Evolutionary conservation across 495 filamentous ascomycete genomes (phyloP).

Genomic region (Tetracladium setigerum): DNA sequence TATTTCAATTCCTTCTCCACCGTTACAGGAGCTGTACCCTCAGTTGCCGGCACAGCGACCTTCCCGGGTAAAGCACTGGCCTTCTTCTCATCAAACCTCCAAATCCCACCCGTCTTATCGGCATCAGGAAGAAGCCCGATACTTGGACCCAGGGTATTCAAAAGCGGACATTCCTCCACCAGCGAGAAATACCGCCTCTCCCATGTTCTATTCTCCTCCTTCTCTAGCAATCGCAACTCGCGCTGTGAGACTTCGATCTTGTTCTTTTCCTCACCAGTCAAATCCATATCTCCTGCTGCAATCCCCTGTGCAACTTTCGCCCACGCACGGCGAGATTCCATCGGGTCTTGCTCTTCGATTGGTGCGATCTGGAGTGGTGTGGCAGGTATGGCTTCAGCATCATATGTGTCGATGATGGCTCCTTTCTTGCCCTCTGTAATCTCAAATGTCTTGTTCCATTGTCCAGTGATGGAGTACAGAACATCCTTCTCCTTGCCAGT

Average conservation of each 20-base stretch:
- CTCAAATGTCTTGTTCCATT: conserved; percentile 85
- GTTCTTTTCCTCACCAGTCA: conserved; percentile 68
- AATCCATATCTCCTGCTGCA: conserved; percentile 75
- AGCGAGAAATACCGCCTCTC: conserved; percentile 74
- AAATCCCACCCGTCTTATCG: conserved; percentile 63
- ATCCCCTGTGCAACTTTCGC: conserved; percentile 79
- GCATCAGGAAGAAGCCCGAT: conserved; percentile 32
- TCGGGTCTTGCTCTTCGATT: conserved; percentile 74
- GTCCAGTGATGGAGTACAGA: conserved; percentile 80
- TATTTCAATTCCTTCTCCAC: neutral
- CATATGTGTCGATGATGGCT: conserved; percentile 59
- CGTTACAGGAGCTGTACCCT: neutral
- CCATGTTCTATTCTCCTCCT: conserved; percentile 74
- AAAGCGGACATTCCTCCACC: conserved; percentile 15
- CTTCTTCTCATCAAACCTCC: conserved; percentile 58
- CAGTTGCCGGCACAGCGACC: neutral
- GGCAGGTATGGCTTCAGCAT: conserved; percentile 51
- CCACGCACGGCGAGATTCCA: conserved; percentile 90
- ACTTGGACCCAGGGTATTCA: conserved; percentile 13
- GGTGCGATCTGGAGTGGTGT: conserved; percentile 69
- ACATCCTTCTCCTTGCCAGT: conserved; percentile 75
- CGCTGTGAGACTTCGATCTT: conserved; percentile 92
- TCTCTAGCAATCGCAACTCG: conserved; percentile 74
- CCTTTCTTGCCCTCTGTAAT: conserved; percentile 73
- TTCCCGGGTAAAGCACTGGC: conserved; percentile 18